Evolutionary conservation across 768 basidiomycete species (phyloP), one percentile per base, ranked within the genome.

Genomic region (Ramaria rubella): DNA sequence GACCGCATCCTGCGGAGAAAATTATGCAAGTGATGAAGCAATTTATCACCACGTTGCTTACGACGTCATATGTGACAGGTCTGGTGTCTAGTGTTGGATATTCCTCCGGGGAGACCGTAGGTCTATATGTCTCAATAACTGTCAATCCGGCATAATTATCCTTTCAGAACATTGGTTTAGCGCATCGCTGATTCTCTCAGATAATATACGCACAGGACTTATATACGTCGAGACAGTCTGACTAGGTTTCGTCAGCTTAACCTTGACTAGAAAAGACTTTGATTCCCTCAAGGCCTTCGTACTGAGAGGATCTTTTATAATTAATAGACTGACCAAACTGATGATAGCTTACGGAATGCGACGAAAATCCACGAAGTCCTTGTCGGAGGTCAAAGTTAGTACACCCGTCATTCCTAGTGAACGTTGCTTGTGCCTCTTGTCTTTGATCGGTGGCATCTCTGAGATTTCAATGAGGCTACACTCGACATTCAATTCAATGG

Each of bases 301-400:
- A 11, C 90, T 94, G 63, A 44, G 11, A 26, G 44, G 12, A 43
- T 33, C 42, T 31, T 17, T 7, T 33, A 44, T 17, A 61, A 50
- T 26, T 14, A 53, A 17, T 5, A 31, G 23, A 27, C 44, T 19
- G 3, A 29, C 24, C 24, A 40, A 61, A n/a, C 34, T 14, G n/a
- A 23, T 19, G 29, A 30, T 60, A 9, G 64, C 77, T 61, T 62
- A 92, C 92, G 79, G 74, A 43, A 88, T 87, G 21, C 87, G 80
- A 29, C 91, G 83, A 65, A 87, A 93, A 65, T 92, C 89, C 56
- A 95, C 68, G 51, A 86, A 82, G 23, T 79, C 77, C 62, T 81
- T 69, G 65, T 92, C 90, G 1, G 89, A 90, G 0, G 86, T 89
- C 36, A 88, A 46, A 4, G 86, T 85, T 42, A 92, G 69, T n/a